phyloP scores from a whole-genome alignment of 2,329 filamentous ascomycete species.

The Coniella vitis region DNA sequence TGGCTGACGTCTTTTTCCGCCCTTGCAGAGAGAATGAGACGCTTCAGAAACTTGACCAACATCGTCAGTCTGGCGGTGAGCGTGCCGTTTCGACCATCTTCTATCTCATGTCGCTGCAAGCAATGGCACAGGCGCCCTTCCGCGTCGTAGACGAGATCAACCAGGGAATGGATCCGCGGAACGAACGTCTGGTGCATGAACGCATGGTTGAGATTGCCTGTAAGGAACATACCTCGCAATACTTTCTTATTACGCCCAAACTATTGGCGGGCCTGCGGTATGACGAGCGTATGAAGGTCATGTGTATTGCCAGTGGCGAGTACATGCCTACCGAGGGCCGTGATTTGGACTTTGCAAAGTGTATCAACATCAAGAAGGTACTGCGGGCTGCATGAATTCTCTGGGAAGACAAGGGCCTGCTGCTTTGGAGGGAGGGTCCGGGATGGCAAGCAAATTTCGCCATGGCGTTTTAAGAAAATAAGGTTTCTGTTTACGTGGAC shows the following conservation, averaged over 20 bases:
- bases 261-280: conserved; percentile 80
- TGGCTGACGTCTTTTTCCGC: conserved; percentile 16
- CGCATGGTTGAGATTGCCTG: conserved; percentile 98
- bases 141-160: conserved; percentile 99
- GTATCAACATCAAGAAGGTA: conserved; percentile 38
- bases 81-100: conserved; percentile 96
- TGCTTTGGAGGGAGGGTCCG: conserved; percentile 4
- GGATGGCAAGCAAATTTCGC: neutral
- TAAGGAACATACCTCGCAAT: conserved; percentile 69
- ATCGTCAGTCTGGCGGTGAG: conserved; percentile 94
- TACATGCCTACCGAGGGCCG: conserved; percentile 50
- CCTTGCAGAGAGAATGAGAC: conserved; percentile 65
- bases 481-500: too few species aligned
- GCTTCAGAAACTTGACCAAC: conserved; percentile 78
- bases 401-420: too few species aligned
- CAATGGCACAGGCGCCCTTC: conserved; percentile 89
- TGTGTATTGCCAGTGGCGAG: conserved; percentile 90
- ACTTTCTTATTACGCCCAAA: conserved; percentile 98
- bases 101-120: conserved; percentile 96
- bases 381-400: conserved; percentile 27
- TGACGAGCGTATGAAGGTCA: conserved; percentile 82
- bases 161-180: conserved; percentile 97
- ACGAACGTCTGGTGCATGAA: conserved; percentile 96
- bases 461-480: neutral
- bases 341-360: conserved; percentile 42